phyloP scores from a whole-genome alignment of 2,329 filamentous ascomycete genomes.

The Zymoseptoria tritici region DNA sequence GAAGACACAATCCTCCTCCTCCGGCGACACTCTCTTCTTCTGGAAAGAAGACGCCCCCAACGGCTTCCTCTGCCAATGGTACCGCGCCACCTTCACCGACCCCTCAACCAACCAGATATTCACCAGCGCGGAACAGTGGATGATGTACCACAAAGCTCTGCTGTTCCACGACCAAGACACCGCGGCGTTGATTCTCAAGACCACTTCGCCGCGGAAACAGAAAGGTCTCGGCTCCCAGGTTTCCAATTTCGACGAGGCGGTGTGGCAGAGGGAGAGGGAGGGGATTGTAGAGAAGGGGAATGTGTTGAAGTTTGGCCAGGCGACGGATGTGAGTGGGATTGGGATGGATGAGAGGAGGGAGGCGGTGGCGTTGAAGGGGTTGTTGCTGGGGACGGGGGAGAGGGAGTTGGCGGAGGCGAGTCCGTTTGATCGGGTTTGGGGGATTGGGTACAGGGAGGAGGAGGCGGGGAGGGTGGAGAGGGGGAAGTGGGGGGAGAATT shows the following conservation, averaged over 20 bases:
- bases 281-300: conserved; percentile 10
- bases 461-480: conserved; percentile 1
- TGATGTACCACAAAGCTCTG: conserved; percentile 18
- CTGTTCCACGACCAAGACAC: conserved; percentile 5
- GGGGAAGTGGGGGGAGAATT: conserved; percentile 6
- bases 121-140: conserved; percentile 16
- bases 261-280: conserved; percentile 1
- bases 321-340: conserved; percentile 2
- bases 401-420: conserved; percentile 12
- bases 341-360: conserved; percentile 3
- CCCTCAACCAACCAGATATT: conserved; percentile 2
- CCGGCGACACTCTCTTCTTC: conserved; percentile 8
- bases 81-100: conserved; percentile 9
- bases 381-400: conserved; percentile 9
- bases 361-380: conserved; percentile 1
- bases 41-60: conserved; percentile 6
- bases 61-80: conserved; percentile 17
- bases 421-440: conserved; percentile 14
- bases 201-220: conserved; percentile 3
- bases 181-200: conserved; percentile 3
- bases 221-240: conserved; percentile 8
- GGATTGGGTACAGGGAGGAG: conserved; percentile 10
- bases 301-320: conserved; percentile 10
- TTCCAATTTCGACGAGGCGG: conserved; percentile 2
- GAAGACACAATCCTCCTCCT: background rate